These are phyloP conservation scores for Delonix regia DNA, from an alignment of 306 rosid genomes.

Conservation along the genomic window DNA sequence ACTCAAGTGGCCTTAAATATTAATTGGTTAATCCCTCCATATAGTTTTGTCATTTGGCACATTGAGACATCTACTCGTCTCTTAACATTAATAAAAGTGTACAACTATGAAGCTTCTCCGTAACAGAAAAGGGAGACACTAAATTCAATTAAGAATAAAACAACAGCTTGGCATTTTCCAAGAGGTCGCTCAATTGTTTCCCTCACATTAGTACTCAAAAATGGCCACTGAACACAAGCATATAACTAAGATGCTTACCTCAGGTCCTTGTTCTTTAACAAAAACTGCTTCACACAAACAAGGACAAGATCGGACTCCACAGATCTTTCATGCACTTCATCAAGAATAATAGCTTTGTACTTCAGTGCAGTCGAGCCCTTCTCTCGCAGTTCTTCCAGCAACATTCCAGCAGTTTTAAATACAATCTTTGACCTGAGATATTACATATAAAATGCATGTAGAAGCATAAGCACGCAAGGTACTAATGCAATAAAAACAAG, in stretches of 20 bases:
- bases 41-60: neutral
- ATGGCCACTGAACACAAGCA: neutral
- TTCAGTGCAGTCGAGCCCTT: constrained; percentile 72
- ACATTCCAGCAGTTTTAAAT: constrained; percentile 94
- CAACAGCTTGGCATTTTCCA: neutral
- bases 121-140: neutral
- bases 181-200: neutral
- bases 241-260: constrained; percentile 57
- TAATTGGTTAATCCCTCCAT: neutral
- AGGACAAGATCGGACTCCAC: constrained; percentile 93
- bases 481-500: neutral
- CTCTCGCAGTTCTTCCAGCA: constrained; percentile 85
- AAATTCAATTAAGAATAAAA: neutral
- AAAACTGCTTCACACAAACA: constrained; percentile 83
- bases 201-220: neutral
- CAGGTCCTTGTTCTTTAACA: constrained; percentile 68
- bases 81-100: neutral
- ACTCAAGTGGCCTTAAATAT: neutral
- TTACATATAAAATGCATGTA: constrained; percentile 24
- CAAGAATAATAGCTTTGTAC: constrained; percentile 87
- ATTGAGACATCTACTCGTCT: neutral
- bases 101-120: neutral
- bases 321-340: constrained; percentile 97
- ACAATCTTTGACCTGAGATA: constrained; percentile 66
- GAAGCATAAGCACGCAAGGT: neutral